Base-by-base conservation (phyloP, 2,329 filamentous ascomycete species). In the Verticillium tricorpus region DNA sequence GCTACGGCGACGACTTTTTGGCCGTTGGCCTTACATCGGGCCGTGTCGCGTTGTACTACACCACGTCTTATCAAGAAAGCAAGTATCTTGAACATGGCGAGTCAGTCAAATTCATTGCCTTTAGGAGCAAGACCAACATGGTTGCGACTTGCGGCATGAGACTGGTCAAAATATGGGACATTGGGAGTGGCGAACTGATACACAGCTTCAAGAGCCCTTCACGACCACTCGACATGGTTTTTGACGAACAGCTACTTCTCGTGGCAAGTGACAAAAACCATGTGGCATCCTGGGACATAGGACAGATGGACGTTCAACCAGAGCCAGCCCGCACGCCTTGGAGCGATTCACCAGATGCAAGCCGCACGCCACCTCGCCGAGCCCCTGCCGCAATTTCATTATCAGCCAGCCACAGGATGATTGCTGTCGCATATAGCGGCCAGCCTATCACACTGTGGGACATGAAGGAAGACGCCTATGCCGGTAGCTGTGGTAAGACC, bases 391-490 rank as follows among this genome's bases (percentile, higher is more conserved):
- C 69, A 22, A 61, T 72, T 25, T 61, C 72, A 17, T 64, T 76
- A 50, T 72, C 71, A 8, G 56, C 65, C 14, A 66, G 61, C 37
- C 70, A 74, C 50, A 60, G 67, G 40, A 71, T 76, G 67, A 61
- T 77, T 28, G 74, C 74, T 35, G 67, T 72, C 9, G 70, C 71
- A 12, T 73, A 76, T 59, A 67, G 62, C 19, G 65, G 70, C 52
- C 62, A 67, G 32, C 70, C 73, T 4, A 72, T 76, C 52, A 70
- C 63, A 6, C 62, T 77, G 15, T 78, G 73, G 73, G 71, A 76
- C 55, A 63, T 76, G n/a, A 66, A 68, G 52, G 70, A 70, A 55
- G 66, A 73, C 37, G 60, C 62, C 6, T 72, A 69, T 60, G 66
- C 66, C 56, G 73, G 75, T n/a, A 72, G 56, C 60, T 77, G 74